Evolutionary conservation across 75 land plant species (phyloP), one percentile per base, ranked within the genome.

Genomic region (Pinus tabuliformis): DNA sequence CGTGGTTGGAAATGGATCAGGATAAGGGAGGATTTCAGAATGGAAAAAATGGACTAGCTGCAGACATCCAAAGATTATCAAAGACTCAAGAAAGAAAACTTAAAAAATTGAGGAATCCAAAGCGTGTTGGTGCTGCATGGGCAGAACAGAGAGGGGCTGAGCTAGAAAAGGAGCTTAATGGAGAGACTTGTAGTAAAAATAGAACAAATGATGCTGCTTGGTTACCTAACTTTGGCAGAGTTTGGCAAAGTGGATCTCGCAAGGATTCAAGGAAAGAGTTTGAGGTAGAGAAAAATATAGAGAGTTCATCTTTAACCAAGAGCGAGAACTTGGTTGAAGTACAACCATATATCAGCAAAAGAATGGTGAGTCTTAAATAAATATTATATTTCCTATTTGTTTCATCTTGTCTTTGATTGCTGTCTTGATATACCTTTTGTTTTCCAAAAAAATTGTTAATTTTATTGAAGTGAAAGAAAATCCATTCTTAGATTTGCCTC

Each of bases 91-190:
- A 86, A 64, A 80, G 75, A 68, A 89, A 88, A 77, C 73, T 87
- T 0, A 78, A 76, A 5, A 92, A 87, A 57, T 76, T 87, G 15
- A 81, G 83, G 77, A 92, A 92, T 42, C 97, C 99, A n/a, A 93
- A 91, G 64, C 86, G 99, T 56, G 98, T 97, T 13, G 99, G 99
- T 75, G 98, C 99, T 77, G 96, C 93, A 45, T 97, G 99, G 99
- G 99, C 98, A 70, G 98, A 97, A 72, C 86, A 76, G 72, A 90
- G 98, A 76, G 89, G 91, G 81, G 79, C 78, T 70, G 93, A 97
- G 79, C 76, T 94, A 73, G 94, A 86, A 76, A 83, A 76, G 84
- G 95, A 92, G 75, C 84, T 79, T 73, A 83, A 78, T 15, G 92
- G 94, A 61, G 90, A 87, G 80, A 59, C 77, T 73, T 74, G 76